These are phyloP conservation scores for Gardenia jasminoides DNA, from an alignment of 257 asterid genomes.

Conservation along the genomic window DNA sequence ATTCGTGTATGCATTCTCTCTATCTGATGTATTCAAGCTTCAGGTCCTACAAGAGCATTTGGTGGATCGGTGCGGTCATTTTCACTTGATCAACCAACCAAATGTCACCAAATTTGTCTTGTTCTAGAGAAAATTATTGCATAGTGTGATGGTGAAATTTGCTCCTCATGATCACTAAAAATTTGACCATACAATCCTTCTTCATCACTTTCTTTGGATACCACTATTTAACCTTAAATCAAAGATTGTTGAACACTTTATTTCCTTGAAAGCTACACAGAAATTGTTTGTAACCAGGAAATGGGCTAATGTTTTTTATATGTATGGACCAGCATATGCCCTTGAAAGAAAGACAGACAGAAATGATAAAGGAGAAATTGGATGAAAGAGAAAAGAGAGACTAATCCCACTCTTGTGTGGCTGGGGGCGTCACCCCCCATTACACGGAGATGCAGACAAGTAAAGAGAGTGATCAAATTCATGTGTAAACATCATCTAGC, in stretches of 20 bases:
- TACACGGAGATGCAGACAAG: conserved; percentile 7
- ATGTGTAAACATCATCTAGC: background rate
- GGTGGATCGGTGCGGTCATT: conserved; percentile 14
- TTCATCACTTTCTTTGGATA: background rate
- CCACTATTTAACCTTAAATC: conserved; percentile 1
- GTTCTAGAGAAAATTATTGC: background rate
- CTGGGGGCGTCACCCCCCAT: conserved; percentile 5
- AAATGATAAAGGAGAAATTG: background rate
- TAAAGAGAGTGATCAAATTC: conserved; percentile 4
- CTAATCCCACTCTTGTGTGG: background rate
- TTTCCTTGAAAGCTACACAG: conserved; percentile 8
- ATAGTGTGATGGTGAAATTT: conserved; percentile 6
- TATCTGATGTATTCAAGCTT: background rate
- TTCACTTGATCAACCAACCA: conserved; percentile 6
- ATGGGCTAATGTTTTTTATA: background rate
- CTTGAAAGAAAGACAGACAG: conserved; percentile 1
- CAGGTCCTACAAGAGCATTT: background rate
- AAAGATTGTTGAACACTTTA: conserved; percentile 9
- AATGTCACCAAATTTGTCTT: background rate
- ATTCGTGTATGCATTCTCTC: background rate
- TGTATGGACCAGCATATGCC: conserved; percentile 8
- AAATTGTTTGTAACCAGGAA: conserved; percentile 9
- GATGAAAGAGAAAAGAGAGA: conserved; percentile 1
- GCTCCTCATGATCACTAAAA: conserved; percentile 1
- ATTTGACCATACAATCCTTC: background rate